Evolutionary conservation across 306 rosid species (phyloP).

Genomic region (Neltuma alba): DNA sequence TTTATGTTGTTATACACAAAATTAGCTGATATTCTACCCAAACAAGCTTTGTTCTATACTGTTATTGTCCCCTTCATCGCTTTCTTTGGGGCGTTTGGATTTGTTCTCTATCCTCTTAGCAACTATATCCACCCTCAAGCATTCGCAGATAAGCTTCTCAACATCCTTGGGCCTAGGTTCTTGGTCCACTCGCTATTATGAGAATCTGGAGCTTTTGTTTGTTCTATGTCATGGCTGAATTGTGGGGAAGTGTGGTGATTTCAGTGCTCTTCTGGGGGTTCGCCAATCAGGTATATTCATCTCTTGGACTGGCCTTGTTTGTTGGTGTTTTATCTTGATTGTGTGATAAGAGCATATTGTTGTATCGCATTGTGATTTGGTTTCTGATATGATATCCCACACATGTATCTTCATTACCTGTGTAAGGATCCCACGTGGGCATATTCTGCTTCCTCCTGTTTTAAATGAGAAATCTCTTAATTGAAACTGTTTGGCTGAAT

Average conservation of each 20-base stretch:
- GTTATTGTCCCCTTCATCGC: slow-evolving; percentile 86
- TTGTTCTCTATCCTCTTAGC: slow-evolving; percentile 87
- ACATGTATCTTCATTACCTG: slow-evolving; percentile 14
- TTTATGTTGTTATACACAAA: slow-evolving; percentile 88
- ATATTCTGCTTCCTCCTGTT: background rate
- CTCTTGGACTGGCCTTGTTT: slow-evolving; percentile 1
- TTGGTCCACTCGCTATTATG: slow-evolving; percentile 92
- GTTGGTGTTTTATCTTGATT: slow-evolving; percentile 1
- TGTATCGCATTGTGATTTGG: background rate
- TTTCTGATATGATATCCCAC: slow-evolving; percentile 17
- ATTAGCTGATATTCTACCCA: slow-evolving; percentile 75
- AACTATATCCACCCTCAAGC: slow-evolving; percentile 83
- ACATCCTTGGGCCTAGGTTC: slow-evolving; percentile 83
- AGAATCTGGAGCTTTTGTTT: slow-evolving; percentile 98
- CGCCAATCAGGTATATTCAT: slow-evolving; percentile 86
- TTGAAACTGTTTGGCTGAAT: background rate
- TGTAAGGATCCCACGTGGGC: background rate
- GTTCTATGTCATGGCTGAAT: slow-evolving; percentile 98
- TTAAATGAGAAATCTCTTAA: background rate
- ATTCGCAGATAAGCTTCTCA: slow-evolving; percentile 83
- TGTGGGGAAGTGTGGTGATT: slow-evolving; percentile 98
- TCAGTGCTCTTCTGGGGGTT: slow-evolving; percentile 98
- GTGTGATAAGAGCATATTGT: background rate
- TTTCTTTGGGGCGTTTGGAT: slow-evolving; percentile 92
- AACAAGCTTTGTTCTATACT: slow-evolving; percentile 84